Evolutionary conservation across 495 filamentous ascomycete genomes (phyloP), one percentile per base, ranked within the genome.

Genomic region (Chaetomium cochliodes): DNA sequence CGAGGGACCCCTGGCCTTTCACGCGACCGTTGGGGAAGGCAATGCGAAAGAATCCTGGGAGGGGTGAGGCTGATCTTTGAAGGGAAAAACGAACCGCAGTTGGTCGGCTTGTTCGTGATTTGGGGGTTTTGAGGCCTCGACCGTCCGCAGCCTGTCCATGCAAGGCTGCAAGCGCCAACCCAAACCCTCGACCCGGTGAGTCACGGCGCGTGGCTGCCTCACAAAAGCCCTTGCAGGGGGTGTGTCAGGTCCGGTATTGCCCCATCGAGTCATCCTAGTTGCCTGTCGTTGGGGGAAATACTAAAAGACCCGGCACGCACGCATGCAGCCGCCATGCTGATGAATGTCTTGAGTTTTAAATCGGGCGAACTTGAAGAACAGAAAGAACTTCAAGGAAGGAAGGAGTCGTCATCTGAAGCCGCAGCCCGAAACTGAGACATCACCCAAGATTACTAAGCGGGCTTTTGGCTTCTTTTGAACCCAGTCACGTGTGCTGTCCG

Each of bases 181-280:
- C 54, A 46, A 60, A 53, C 46, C 63, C 56, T 60, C 26, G 55
- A 8, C 18, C 23, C 3, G 52, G 49, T 60, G 63, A 54, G 63
- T 60, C 60, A 63, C 22, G 26, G 5, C 28, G 25, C 44, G 33
- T 59, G 64, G 63, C 57, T 60, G 63, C 63, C 63, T 65, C 63
- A 28, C 37, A 4, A 15, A 60, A 9, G 42, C 51, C 62, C 41
- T 28, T 16, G 5, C 33, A 9, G 25, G 12, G 30, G 37, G 37
- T 59, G 47, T n/a, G 60, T 62, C 50, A 54, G 28, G 30, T 54
- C 28, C 37, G 60, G 49, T 5, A 7, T 25, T 41, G 28, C 47
- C 59, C 33, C 60, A 61, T 54, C 22, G 60, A 62, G 60, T 62
- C 60, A 62, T 18, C 57, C 47, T 23, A 50, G 44, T n/a, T 20